Evolutionary conservation across 345 rosid species (phyloP).

Genomic region (Sisymbrium altissimum): DNA sequence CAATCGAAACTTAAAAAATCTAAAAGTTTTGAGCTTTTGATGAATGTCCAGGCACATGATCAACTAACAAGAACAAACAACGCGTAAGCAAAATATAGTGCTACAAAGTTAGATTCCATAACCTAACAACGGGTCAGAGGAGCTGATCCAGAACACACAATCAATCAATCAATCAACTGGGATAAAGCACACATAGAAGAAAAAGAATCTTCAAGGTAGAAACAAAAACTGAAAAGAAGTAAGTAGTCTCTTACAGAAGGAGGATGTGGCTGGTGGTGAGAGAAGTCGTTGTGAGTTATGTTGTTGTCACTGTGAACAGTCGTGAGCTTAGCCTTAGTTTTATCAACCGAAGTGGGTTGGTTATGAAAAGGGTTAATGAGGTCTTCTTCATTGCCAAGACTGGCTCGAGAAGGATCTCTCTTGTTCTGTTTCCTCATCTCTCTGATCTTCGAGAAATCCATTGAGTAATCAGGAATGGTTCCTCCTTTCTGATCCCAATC

Average conservation of each 20-base stretch:
- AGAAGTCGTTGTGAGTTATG: too few relatives aligned
- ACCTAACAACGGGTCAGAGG: not conserved
- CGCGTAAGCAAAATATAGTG: not conserved
- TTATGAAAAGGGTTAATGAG: constrained; percentile 57
- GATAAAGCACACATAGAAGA: not conserved
- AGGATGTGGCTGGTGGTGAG: constrained; percentile 31
- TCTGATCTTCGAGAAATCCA: constrained; percentile 88
- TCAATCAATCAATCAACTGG: not conserved
- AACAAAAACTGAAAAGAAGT: not conserved
- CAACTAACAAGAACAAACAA: not conserved
- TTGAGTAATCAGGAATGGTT: constrained; percentile 74
- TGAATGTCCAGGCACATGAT: not conserved
- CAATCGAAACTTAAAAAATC: not conserved
- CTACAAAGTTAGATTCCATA: not conserved
- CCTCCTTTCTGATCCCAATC: constrained; percentile 95
- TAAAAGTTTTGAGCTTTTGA: not conserved
- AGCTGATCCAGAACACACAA: not conserved
- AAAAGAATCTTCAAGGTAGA: not conserved
- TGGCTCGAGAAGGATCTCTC: constrained; percentile 81
- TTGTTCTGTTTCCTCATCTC: constrained; percentile 96
- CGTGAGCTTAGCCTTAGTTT: constrained; percentile 24
- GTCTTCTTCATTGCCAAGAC: constrained; percentile 93
- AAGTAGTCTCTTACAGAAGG: constrained; percentile 61
- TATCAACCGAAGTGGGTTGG: constrained; percentile 5
- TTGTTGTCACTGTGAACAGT: constrained; percentile 34